A percentile compares a stretch with the other conserved stretches of the same genome.
phyloP scores from a whole-genome alignment of 192 early-diverging fungal genomes.

The Backusella sp. region DNA sequence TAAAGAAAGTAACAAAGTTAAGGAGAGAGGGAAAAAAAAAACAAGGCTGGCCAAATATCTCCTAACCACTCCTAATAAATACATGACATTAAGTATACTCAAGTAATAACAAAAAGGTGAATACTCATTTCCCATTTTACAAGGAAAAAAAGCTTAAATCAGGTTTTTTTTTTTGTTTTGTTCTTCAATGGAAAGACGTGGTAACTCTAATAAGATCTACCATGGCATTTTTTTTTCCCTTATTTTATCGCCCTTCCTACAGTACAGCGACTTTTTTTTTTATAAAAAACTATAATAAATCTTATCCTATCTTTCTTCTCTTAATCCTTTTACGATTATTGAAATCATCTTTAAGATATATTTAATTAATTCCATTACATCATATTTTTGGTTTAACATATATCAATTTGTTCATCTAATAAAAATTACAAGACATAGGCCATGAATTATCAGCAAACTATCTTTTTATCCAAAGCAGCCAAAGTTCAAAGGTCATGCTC shows the following conservation, averaged over 20 bases:
- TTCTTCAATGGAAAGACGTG: neutral
- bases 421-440: neutral
- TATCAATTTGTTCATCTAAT: neutral
- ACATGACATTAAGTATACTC: neutral
- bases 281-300: neutral
- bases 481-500: conserved; percentile 14
- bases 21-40: neutral
- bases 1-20: neutral
- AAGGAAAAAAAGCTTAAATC: neutral
- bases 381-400: neutral
- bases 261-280: neutral
- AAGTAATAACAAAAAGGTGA: neutral
- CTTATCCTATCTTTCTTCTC: neutral
- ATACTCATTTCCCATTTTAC: neutral
- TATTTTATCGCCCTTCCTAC: neutral
- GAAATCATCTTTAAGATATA: neutral
- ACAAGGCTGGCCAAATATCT: neutral
- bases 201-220: neutral
- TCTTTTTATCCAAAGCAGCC: conserved; percentile 13
- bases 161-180: neutral
- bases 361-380: neutral
- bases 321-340: neutral
- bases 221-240: neutral
- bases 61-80: neutral
- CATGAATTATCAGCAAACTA: neutral